These are phyloP conservation scores for Keithomyces neogunnii DNA, from an alignment of 2,329 filamentous ascomycete species.

Conservation along the genomic window DNA sequence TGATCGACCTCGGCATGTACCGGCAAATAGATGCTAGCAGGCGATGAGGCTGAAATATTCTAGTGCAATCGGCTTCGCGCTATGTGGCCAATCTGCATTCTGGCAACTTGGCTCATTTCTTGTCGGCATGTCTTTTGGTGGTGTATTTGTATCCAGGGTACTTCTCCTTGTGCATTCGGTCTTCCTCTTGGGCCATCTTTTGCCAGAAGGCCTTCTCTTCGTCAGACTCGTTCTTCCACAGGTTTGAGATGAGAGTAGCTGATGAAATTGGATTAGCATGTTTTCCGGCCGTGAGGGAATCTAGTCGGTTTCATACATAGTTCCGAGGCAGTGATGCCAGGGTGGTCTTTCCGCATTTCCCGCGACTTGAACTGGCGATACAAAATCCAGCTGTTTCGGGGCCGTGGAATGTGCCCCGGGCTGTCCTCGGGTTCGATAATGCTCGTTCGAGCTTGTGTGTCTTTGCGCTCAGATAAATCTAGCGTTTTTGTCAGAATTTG, in stretches of 20 bases:
- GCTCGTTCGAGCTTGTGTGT: neutral
- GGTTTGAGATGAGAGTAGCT: constrained; percentile 18
- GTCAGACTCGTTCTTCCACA: constrained; percentile 20
- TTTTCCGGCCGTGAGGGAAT: neutral
- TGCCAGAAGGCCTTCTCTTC: constrained; percentile 16
- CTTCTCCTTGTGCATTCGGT: constrained; percentile 17
- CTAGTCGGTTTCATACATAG: constrained; percentile 18
- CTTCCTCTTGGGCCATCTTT: constrained; percentile 15
- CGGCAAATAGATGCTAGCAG: no score
- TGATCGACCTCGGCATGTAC: no score
- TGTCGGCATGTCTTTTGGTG: constrained; percentile 7
- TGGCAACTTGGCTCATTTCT: neutral
- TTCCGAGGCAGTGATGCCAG: constrained; percentile 17
- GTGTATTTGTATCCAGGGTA: constrained; percentile 21
- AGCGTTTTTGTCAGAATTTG: neutral
- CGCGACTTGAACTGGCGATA: constrained; percentile 21
- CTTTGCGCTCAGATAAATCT: constrained; percentile 8
- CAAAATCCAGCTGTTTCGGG: constrained; percentile 24
- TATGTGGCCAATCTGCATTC: no score
- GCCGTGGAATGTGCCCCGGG: constrained; percentile 16
- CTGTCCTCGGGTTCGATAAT: neutral
- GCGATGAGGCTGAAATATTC: no score
- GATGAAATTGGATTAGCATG: neutral
- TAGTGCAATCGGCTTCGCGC: no score
- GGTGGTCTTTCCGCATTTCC: constrained; percentile 14